A percentile compares a stretch with the other conserved stretches of the same genome.
phyloP scores from a whole-genome alignment of 306 rosid genomes.

The Sesbania bispinosa region DNA sequence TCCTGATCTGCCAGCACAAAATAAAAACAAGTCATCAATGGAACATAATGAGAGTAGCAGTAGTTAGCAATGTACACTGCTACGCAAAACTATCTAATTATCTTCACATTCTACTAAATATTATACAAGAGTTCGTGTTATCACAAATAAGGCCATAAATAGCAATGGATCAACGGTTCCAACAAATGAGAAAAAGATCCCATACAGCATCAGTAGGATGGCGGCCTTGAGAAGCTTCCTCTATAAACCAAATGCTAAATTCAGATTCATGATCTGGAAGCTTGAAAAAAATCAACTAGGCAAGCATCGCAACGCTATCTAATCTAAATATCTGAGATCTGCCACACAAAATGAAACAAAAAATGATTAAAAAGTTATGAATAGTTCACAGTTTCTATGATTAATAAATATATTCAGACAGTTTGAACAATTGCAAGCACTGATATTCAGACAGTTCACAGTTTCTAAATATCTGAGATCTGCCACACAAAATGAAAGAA shows the following conservation, averaged over 20 bases:
- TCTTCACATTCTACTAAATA: slow-evolving; percentile 51
- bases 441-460: too few relatives aligned
- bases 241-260: slow-evolving; percentile 9
- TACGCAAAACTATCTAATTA: slow-evolving; percentile 38
- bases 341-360: slow-evolving; percentile 11
- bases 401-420: background rate
- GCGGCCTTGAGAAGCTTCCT: slow-evolving; percentile 29
- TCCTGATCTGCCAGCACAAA: slow-evolving; percentile 55
- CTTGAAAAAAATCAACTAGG: slow-evolving; percentile 20
- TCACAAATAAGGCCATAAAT: slow-evolving; percentile 21
- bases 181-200: slow-evolving; percentile 23
- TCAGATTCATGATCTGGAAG: slow-evolving; percentile 8
- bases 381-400: background rate
- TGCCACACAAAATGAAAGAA: too few relatives aligned
- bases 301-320: slow-evolving; percentile 23
- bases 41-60: slow-evolving; percentile 37
- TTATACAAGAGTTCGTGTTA: slow-evolving; percentile 45
- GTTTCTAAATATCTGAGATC: too few relatives aligned
- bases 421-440: background rate
- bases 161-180: background rate
- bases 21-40: slow-evolving; percentile 29
- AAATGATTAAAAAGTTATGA: background rate
- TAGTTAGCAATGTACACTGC: slow-evolving; percentile 61
- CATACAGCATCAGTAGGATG: slow-evolving; percentile 28
- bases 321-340: slow-evolving; percentile 25